Percentiles rank a stretch among this genome's conserved stretches.
phyloP scores from a whole-genome alignment of 2,329 filamentous ascomycete species.

The Paraphoma chrysanthemicola region DNA sequence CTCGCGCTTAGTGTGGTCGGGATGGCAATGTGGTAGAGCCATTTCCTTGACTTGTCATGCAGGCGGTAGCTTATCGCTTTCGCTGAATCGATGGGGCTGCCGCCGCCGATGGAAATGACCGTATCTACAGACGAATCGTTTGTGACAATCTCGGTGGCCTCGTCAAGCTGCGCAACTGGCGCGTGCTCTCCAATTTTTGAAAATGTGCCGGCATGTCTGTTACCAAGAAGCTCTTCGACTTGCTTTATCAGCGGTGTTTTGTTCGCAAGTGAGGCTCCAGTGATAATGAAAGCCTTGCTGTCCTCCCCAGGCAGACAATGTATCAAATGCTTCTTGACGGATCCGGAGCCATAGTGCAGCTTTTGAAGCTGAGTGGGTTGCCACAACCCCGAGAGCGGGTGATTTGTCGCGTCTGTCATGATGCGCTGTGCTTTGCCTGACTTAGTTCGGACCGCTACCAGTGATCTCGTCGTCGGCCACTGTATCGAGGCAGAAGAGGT shows the following conservation, averaged over 20 bases:
- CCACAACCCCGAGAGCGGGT: slow-evolving; percentile 58
- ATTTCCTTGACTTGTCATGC: slow-evolving; percentile 43
- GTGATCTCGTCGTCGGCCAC: neutral
- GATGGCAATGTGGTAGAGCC: slow-evolving; percentile 47
- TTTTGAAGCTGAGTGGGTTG: slow-evolving; percentile 58
- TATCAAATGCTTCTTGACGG: slow-evolving; percentile 56
- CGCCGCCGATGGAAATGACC: slow-evolving; percentile 63
- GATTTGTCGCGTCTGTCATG: slow-evolving; percentile 53
- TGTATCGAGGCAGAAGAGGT: neutral
- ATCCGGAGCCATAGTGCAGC: slow-evolving; percentile 58
- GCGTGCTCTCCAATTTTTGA: slow-evolving; percentile 63
- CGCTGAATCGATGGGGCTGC: slow-evolving; percentile 60
- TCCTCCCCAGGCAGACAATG: slow-evolving; percentile 51
- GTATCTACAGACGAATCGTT: slow-evolving; percentile 59
- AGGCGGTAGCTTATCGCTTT: slow-evolving; percentile 48
- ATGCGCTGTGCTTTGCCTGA: slow-evolving; percentile 22
- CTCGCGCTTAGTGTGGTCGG: slow-evolving; percentile 56
- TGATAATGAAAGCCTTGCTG: slow-evolving; percentile 66
- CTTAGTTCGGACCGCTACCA: neutral
- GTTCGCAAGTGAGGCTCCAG: slow-evolving; percentile 60
- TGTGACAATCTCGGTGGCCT: slow-evolving; percentile 57
- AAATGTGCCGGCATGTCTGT: slow-evolving; percentile 61
- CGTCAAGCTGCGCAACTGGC: slow-evolving; percentile 61
- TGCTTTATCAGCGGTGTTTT: slow-evolving; percentile 61
- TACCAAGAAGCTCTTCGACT: slow-evolving; percentile 57